Evolutionary conservation across 441 rosid genomes (phyloP), one percentile per base, ranked within the genome.

Genomic region (Erodium chrysanthum): DNA sequence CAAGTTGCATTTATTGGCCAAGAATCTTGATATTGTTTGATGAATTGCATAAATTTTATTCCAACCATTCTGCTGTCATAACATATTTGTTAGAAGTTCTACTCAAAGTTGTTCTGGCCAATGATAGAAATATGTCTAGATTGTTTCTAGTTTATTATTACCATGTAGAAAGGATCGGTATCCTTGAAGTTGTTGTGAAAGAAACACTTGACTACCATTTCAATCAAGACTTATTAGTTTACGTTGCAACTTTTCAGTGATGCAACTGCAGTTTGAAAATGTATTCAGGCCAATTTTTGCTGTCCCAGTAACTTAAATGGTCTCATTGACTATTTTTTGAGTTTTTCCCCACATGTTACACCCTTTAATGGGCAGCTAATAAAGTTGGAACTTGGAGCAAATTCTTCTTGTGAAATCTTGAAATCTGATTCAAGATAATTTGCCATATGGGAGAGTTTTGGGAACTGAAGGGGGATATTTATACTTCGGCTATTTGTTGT

Each of bases 111-210:
- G 60, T 35, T 35, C 40, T 35, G 40, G 40, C 40, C 40, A 35
- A 35, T 35, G 40, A 35, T 35, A 2, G 40, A 35, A 35, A 35
- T 5, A 35, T 8, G 0, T 18, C 60, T 52, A 52, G 23, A 18
- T 52, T 52, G 18, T 21, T 52, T 52, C 1, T 11, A 1, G 23
- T 7, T 52, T 18, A 52, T 18, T 52, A 21, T 21, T 52, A 18
- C 10, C 22, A 40, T 11, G 2, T 9, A 40, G 46, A 40, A 52
- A 17, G 22, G 60, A 52, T 18, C 10, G 60, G 11, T 25, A 18
- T 17, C 60, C 60, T 52, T 18, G 60, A 52, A 52, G 60, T 52
- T 52, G 60, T 17, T 50, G 58, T 8, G 23, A 52, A 48, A 50
- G 22, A 52, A 46, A 7, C 60, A 40, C 14, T 9, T 40, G 46